phyloP scores from a whole-genome alignment of 306 rosid species.

The Trichosanthes cucumerina region DNA sequence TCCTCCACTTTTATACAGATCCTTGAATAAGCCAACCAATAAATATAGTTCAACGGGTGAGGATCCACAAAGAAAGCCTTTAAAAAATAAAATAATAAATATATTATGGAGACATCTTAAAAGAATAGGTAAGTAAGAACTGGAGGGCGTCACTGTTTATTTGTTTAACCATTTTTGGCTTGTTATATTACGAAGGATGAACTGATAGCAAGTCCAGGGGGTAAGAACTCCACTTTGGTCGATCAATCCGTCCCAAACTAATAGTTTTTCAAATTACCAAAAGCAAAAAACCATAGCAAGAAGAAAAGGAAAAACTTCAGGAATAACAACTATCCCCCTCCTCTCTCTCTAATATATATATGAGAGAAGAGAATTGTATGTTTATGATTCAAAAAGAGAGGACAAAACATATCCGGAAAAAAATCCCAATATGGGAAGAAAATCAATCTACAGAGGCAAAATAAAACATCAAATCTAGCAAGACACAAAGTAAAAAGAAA shows the following conservation, averaged over 20 bases:
- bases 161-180: not conserved
- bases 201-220: not conserved
- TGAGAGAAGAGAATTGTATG: not conserved
- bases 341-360: not conserved
- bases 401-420: not conserved
- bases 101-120: not conserved
- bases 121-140: not conserved
- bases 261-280: not conserved
- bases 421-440: not conserved
- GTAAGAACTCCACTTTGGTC: not conserved
- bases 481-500: not conserved
- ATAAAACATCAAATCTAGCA: not conserved
- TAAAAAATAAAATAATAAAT: not conserved
- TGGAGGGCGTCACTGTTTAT: not conserved
- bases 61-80: not conserved
- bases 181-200: not conserved
- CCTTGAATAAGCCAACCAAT: not conserved
- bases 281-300: not conserved
- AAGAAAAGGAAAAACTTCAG: not conserved
- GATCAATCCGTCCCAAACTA: not conserved
- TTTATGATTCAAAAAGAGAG: not conserved
- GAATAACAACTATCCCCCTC: not conserved
- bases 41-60: not conserved
- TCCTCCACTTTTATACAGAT: not conserved
- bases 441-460: not conserved